phyloP scores from a whole-genome alignment of 2,329 filamentous ascomycete species.

The Xylaria multiplex region DNA sequence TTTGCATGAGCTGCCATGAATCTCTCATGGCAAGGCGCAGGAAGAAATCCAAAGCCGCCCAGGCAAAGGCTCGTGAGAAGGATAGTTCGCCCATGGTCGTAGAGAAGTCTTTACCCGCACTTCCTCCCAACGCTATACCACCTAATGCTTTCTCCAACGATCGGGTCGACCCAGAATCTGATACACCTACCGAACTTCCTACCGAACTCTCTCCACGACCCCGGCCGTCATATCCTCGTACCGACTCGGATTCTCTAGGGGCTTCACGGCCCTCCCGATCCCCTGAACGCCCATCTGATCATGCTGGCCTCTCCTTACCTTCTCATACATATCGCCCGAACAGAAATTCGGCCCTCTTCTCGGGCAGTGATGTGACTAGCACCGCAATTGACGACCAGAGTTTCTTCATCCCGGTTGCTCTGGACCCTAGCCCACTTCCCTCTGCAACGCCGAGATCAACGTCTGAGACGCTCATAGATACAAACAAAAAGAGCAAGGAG shows the following conservation, averaged over 20 bases:
- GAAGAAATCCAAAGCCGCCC: slow-evolving; percentile 81
- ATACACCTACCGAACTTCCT: slow-evolving; percentile 72
- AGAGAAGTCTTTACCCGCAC: slow-evolving; percentile 91
- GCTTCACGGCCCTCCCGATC: slow-evolving; percentile 64
- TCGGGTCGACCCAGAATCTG: slow-evolving; percentile 68
- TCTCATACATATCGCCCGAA: slow-evolving; percentile 81
- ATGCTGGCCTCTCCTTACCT: slow-evolving; percentile 70
- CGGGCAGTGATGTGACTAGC: slow-evolving; percentile 56
- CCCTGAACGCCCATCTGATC: slow-evolving; percentile 61
- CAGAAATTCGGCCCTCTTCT: slow-evolving; percentile 75
- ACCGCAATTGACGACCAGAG: slow-evolving; percentile 67
- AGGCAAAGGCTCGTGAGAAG: slow-evolving; percentile 70
- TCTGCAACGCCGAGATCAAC: slow-evolving; percentile 65
- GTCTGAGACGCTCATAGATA: slow-evolving; percentile 58
- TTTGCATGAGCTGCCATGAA: slow-evolving; percentile 99
- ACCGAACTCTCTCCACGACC: slow-evolving; percentile 65
- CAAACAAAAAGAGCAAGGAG: slow-evolving; percentile 58
- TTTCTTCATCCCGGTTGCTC: slow-evolving; percentile 79
- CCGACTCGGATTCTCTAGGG: slow-evolving; percentile 65
- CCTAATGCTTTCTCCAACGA: slow-evolving; percentile 70
- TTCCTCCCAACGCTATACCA: slow-evolving; percentile 79
- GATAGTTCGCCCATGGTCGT: slow-evolving; percentile 74
- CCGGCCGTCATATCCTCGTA: slow-evolving; percentile 60
- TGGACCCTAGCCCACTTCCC: slow-evolving; percentile 73
- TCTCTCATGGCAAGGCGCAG: slow-evolving; percentile 91